These are phyloP conservation scores for Ophiocordyceps sinensis DNA, from an alignment of 2,329 filamentous ascomycete species.

Conservation along the genomic window DNA sequence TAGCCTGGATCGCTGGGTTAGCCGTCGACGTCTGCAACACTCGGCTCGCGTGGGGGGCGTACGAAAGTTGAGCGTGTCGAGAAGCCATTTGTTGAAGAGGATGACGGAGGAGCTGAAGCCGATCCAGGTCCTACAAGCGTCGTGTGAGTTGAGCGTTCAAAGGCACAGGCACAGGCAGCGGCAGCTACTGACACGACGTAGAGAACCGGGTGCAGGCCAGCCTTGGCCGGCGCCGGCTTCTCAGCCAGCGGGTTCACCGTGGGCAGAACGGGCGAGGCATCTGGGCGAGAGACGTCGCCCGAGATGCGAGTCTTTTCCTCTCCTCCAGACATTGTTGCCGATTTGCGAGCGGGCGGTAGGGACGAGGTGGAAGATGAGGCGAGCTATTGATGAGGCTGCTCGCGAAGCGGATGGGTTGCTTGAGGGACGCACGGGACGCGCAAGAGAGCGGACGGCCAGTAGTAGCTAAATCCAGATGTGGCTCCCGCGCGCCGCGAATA, in stretches of 20 bases:
- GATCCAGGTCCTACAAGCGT: slow-evolving; percentile 66
- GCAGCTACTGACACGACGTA: slow-evolving; percentile 53
- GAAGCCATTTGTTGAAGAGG: slow-evolving; percentile 98
- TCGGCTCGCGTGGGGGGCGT: slow-evolving; percentile 9
- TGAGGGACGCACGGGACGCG: slow-evolving; percentile 11
- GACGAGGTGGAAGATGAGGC: neutral
- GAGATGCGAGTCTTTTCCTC: slow-evolving; percentile 74
- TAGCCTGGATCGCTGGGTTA: slow-evolving; percentile 31
- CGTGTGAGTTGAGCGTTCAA: neutral
- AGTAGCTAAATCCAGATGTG: slow-evolving; percentile 14
- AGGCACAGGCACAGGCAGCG: neutral
- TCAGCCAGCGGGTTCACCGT: slow-evolving; percentile 64
- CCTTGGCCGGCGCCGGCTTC: slow-evolving; percentile 52
- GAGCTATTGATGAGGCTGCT: slow-evolving; percentile 14
- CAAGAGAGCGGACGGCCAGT: slow-evolving; percentile 24
- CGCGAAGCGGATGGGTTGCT: slow-evolving; percentile 14
- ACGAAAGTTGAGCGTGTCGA: slow-evolving; percentile 70
- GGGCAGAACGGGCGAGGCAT: slow-evolving; percentile 53
- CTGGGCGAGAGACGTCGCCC: slow-evolving; percentile 53
- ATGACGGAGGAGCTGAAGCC: slow-evolving; percentile 85
- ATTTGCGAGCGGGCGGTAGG: neutral
- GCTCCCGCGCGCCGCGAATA: neutral
- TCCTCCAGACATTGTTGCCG: slow-evolving; percentile 2
- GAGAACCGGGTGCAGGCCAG: slow-evolving; percentile 62
- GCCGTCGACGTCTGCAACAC: slow-evolving; percentile 5